Evolutionary conservation across 306 rosid species (phyloP).

Genomic region (Styphnolobium japonicum): DNA sequence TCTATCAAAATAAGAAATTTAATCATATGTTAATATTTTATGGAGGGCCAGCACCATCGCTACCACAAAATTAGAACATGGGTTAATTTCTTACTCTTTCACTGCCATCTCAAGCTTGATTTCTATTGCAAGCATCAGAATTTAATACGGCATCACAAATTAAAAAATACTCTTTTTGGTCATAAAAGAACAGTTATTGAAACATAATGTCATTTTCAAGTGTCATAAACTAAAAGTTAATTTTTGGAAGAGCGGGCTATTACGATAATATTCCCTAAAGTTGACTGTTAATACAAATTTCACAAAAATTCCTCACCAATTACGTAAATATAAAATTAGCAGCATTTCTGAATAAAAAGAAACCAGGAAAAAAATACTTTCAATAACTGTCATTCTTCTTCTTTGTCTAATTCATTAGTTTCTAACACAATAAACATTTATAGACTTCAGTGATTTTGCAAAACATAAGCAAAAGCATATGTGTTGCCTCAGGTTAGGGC

Average conservation of each 20-base stretch:
- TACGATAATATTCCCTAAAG: not conserved
- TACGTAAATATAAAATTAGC: not conserved
- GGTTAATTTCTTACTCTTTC: not conserved
- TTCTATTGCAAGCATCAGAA: not conserved
- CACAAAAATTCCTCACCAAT: not conserved
- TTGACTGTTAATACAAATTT: not conserved
- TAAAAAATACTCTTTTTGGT: not conserved
- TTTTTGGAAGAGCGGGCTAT: not conserved
- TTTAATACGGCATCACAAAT: not conserved
- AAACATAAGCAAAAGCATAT: not conserved
- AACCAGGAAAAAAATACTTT: not conserved
- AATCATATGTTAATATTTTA: not conserved
- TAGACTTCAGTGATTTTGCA: not conserved
- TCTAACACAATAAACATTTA: not conserved
- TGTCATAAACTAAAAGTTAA: not conserved
- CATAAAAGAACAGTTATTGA: not conserved
- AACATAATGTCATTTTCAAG: conserved; percentile 1
- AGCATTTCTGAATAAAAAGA: conserved; percentile 1
- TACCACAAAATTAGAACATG: not conserved
- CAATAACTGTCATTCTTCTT: not conserved
- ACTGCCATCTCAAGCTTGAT: not conserved
- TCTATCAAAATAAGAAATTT: not conserved
- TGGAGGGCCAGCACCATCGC: not conserved
- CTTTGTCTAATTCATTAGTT: not conserved
- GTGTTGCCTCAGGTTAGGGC: not conserved